Base-by-base conservation (phyloP, 179 eudicot species). In the Vitellaria paradoxa region DNA sequence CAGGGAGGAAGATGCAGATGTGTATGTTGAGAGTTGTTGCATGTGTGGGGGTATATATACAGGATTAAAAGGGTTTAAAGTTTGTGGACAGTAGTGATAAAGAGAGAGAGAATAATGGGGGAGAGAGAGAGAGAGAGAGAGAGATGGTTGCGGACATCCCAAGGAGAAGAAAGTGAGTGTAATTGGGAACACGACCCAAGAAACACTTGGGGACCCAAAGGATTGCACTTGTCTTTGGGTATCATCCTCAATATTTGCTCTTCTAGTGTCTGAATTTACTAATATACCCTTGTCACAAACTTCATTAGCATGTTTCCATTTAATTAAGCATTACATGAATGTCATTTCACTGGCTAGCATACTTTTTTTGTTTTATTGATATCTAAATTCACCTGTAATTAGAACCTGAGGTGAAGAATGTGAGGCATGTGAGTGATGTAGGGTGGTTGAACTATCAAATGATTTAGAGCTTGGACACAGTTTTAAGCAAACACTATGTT, bases 21-120 rank as follows among this genome's bases (percentile, higher is more conserved):
- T 47, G 14, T 45, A 20, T 71, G 61, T 64, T 76, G 75, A 62
- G 86, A 72, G 85, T 80, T 68, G 86, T 77, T 88, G 91, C 91
- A 85, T 83, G 87, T 78, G 80, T 70, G 76, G 76, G 82, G 91
- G 83, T 88, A 88, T 84, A 82, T 90, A 92, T 93, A 89, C 76
- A 82, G 23, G 65, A 77, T 75, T 65, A 57, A 69, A 50, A 62
- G 59, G 78, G 82, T 40, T 79, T 78, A 79, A 74, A 9, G 21
- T 64, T 75, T 78, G 30, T 53, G 62, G 66, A 72, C 66, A 42
- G 23, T 56, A 24, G 68, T 24, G 60, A 20, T 59, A 73, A 60
- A 52, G 2, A 65, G 73, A 53, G 57, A 47, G 77, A 56, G 76
- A 66, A 60, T 13, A 71, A 30, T 30, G 17, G 21, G 15, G 8